Evolutionary conservation across 805 yeast species (phyloP), one percentile per base, ranked within the genome.

Genomic region (Hanseniaspora singularis): DNA sequence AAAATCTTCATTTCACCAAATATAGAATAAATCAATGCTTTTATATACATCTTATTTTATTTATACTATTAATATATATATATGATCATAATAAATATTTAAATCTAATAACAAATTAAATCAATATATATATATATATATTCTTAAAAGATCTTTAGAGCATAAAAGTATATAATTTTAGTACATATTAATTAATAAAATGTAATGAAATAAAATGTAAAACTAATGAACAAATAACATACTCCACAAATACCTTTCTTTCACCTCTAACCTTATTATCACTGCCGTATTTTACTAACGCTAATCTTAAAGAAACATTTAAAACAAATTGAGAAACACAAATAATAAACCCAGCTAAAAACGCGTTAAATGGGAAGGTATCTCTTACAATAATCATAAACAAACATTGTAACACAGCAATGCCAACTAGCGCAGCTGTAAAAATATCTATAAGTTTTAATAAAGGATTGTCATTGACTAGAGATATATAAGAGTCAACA

Each of bases 281-380:
- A 11, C 19, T 28, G 6, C 40, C 40, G 18, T 36, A 36, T 38
- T 68, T 55, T 50, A 69, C 64, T 50, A 72, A 69, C 60, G 88
- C 96, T 57, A 89, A 71, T 58, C 97, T 72, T 57, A 92, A 68
- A 51, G 83, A 73, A 34, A 83, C 85, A 11, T 94, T 77, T 52
- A 92, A 72, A 22, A 92, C 97, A 62, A 92, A 92, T 64, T 92
- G 97, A 12, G 95, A 97, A 42, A 92, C 96, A 38, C 96, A 84
- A 19, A 86, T 69, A 47, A 81, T 74, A 60, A 92, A 92, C 1
- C 97, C 97, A 18, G 95, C 89, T 50, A 92, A 71, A 60, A 92
- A 92, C 20, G 96, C 97, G 65, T 92, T 92, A 73, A 92, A 92
- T 15, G 99, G 99, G 73, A 81, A 92, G 56, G 76, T 85, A 31